These are phyloP conservation scores for Lavandula angustifolia DNA, from an alignment of 257 asterid genomes.

Conservation along the genomic window DNA sequence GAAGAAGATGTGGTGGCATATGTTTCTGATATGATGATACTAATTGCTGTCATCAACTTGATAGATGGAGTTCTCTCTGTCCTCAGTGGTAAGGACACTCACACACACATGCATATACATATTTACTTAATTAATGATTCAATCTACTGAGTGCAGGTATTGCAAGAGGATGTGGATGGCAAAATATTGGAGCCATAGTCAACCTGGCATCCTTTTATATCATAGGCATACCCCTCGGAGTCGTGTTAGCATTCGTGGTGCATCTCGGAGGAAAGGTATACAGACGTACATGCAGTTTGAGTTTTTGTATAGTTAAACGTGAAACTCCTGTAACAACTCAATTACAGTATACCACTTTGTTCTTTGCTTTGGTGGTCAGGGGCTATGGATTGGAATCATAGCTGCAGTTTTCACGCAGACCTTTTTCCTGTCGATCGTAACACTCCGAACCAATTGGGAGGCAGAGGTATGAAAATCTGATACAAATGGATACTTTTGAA, in stretches of 20 bases:
- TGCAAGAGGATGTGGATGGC: slow-evolving; percentile 82
- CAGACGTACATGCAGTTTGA: too few species aligned
- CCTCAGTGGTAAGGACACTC: slow-evolving; percentile 39
- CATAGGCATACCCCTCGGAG: slow-evolving; percentile 59
- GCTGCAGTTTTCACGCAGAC: slow-evolving; percentile 64
- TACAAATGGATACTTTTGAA: too few species aligned
- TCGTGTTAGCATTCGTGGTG: slow-evolving; percentile 50
- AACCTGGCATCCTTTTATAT: slow-evolving; percentile 65
- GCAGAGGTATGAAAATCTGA: slow-evolving; percentile 40
- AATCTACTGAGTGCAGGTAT: slow-evolving; percentile 35
- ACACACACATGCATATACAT: too few species aligned
- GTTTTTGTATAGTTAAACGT: too few species aligned
- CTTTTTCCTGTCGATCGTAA: slow-evolving; percentile 45
- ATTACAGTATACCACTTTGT: too few species aligned
- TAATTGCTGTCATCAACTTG: slow-evolving; percentile 50
- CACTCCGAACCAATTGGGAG: slow-evolving; percentile 61
- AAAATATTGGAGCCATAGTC: slow-evolving; percentile 65
- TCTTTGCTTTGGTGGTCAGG: slow-evolving; percentile 29
- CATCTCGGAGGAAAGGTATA: slow-evolving; percentile 72
- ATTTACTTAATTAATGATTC: too few species aligned
- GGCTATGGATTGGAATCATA: slow-evolving; percentile 65
- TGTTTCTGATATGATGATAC: slow-evolving; percentile 57
- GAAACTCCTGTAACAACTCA: too few species aligned
- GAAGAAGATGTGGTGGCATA: slow-evolving; percentile 49
- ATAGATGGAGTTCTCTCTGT: slow-evolving; percentile 60